Percentiles rank a stretch among this genome's conserved stretches.
These are phyloP conservation scores for Sclerotinia nivalis DNA, from an alignment of 2,329 filamentous ascomycete species.

Conservation along the genomic window DNA sequence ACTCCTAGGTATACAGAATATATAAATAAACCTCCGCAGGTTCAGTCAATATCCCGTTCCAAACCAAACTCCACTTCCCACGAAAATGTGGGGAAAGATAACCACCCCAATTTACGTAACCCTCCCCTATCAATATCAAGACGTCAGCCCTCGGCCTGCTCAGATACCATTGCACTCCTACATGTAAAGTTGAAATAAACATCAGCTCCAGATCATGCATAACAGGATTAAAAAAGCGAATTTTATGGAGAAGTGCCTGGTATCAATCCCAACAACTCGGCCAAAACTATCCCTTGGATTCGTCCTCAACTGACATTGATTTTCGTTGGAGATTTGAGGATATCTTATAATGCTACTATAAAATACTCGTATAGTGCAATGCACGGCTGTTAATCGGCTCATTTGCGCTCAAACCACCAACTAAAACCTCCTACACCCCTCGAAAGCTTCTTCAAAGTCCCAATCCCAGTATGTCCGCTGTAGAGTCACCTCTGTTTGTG, in stretches of 20 bases:
- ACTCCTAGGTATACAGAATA: neutral
- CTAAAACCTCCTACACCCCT: conserved; percentile 52
- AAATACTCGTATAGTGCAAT: neutral
- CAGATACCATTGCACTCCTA: neutral
- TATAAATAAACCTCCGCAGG: neutral
- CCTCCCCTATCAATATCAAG: conserved; percentile 6
- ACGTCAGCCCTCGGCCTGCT: neutral
- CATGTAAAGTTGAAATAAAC: neutral
- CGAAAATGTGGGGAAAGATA: conserved; percentile 18
- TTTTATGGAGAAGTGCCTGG: neutral
- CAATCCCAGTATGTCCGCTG: conserved; percentile 27
- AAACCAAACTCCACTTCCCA: neutral
- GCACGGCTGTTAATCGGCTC: conserved; percentile 32
- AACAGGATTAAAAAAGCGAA: neutral
- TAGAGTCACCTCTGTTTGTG: conserved; percentile 43
- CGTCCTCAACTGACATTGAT: neutral
- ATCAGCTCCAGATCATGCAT: neutral
- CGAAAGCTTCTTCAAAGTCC: conserved; percentile 42
- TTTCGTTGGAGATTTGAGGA: neutral
- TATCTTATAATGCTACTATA: too few species aligned
- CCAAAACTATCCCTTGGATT: neutral
- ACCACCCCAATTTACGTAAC: conserved; percentile 7
- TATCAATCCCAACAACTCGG: neutral
- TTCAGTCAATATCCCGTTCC: neutral
- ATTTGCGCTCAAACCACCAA: conserved; percentile 46